Base-by-base conservation (phyloP, 1,284 basidiomycete genomes). In the Ganoderma sp. region DNA sequence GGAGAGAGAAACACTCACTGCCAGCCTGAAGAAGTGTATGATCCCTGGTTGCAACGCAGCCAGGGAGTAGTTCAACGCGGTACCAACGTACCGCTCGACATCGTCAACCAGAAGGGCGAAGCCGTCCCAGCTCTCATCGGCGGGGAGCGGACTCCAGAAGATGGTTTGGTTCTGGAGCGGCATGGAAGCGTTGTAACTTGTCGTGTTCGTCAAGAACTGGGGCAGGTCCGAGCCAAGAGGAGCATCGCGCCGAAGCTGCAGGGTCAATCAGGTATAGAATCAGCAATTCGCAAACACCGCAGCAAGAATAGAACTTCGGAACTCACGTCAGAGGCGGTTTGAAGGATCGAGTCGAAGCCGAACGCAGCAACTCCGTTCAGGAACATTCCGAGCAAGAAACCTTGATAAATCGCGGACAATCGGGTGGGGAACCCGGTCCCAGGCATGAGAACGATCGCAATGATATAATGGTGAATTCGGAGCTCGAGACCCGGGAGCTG, bases 101-200 rank as follows among this genome's bases (percentile, higher is more conserved):
- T 96, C 95, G 76, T 97, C 93, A 9, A 97, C 86, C 10, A 97
- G 83, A 45, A 97, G 84, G 0, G 88, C 82, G 75, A 94, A 95
- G 0, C 90, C 90, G 74, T 92, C 88, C 91, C 90, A 95, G n/a
- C 82, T 83, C 67, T 81, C 79, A 6, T 73, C 63, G 12, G 82
- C 77, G 0, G 84, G 78, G n/a, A 93, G 82, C 0, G 79, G 73
- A 54, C 82, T 81, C 94, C 94, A 96, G 2, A 79, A 79, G 1
- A 94, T 84, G 0, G 83, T 85, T 73, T 90, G 88, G 70, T 90
- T 85, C 2, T 75, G 73, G 15, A 90, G 78, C 7, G 87, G 81
- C 34, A 88, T 81, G 8, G 86, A 85, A 3, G 84, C 72, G 70
- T 91, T 87, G 75, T 83, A 92, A 28, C 78, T 90, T 0, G 86